Evolutionary conservation across 495 filamentous ascomycete genomes (phyloP).

Genomic region (Aspergillus sclerotiicarbonarius): DNA sequence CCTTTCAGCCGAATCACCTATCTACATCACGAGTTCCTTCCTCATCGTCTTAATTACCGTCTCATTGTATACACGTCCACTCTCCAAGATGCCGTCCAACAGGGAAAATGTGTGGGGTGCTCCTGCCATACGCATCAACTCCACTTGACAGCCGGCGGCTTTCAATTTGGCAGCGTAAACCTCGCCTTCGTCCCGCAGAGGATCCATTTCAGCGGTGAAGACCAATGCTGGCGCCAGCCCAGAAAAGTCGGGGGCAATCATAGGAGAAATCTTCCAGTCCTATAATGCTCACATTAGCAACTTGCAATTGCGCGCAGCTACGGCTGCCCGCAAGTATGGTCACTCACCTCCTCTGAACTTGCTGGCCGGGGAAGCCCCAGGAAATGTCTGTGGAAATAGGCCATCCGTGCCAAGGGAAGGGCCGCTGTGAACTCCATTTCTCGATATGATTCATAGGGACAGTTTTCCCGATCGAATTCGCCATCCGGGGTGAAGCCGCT

Average conservation of each 20-base stretch:
- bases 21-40: conserved; percentile 17
- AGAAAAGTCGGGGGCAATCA: conserved; percentile 31
- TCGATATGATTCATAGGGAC: conserved; percentile 38
- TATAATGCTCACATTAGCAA: conserved; percentile 10
- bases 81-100: conserved; percentile 35
- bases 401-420: conserved; percentile 36
- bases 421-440: conserved; percentile 41
- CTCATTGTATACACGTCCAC: conserved; percentile 27
- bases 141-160: conserved; percentile 35
- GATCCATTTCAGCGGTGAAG: conserved; percentile 44
- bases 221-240: conserved; percentile 45
- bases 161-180: conserved; percentile 42
- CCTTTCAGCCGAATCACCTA: neutral
- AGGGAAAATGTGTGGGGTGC: conserved; percentile 34
- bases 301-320: neutral
- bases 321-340: neutral
- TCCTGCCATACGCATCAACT: conserved; percentile 30
- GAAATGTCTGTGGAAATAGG: conserved; percentile 39
- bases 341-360: conserved; percentile 29
- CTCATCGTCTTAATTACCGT: conserved; percentile 31
- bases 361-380: conserved; percentile 35
- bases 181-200: conserved; percentile 46
- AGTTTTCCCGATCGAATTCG: conserved; percentile 33
- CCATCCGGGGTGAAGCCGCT: conserved; percentile 34
- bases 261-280: conserved; percentile 44